Percentiles rank a stretch among this genome's conserved stretches.
phyloP scores from a whole-genome alignment of 768 basidiomycete genomes.

The Psilocybe cubensis region DNA sequence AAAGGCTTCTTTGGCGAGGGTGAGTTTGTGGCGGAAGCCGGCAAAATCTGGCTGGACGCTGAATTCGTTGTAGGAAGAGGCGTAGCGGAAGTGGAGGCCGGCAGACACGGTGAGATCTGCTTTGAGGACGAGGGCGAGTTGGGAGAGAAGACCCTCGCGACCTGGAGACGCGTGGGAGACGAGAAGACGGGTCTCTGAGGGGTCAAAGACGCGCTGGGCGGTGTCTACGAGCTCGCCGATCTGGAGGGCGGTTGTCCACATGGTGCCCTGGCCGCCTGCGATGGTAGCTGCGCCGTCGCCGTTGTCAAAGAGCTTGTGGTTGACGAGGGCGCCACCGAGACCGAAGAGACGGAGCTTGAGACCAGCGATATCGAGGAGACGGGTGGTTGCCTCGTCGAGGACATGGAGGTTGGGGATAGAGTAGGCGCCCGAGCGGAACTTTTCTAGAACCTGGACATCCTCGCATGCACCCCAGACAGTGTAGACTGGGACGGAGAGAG shows the following conservation, averaged over 20 bases:
- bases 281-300: constrained; percentile 96
- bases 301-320: constrained; percentile 94
- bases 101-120: constrained; percentile 94
- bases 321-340: constrained; percentile 92
- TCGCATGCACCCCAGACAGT: constrained; percentile 98
- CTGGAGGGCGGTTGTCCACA: constrained; percentile 98
- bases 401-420: constrained; percentile 89
- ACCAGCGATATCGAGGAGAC: constrained; percentile 89
- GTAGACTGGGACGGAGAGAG: constrained; percentile 91
- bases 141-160: constrained; percentile 89
- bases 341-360: constrained; percentile 94
- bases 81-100: constrained; percentile 97
- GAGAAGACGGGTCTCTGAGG: constrained; percentile 90
- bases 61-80: constrained; percentile 96
- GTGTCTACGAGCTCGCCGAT: constrained; percentile 98
- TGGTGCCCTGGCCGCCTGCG: constrained; percentile 96
- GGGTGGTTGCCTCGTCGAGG: constrained; percentile 95
- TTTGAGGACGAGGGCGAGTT: constrained; percentile 88
- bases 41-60: constrained; percentile 91
- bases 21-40: constrained; percentile 81
- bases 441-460: constrained; percentile 92
- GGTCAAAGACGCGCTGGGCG: constrained; percentile 91
- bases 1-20: constrained; percentile 78
- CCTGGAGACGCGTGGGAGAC: constrained; percentile 93
- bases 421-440: constrained; percentile 84